phyloP scores from a whole-genome alignment of 2,329 filamentous ascomycete species.

The Mycosphaerella sp. region DNA sequence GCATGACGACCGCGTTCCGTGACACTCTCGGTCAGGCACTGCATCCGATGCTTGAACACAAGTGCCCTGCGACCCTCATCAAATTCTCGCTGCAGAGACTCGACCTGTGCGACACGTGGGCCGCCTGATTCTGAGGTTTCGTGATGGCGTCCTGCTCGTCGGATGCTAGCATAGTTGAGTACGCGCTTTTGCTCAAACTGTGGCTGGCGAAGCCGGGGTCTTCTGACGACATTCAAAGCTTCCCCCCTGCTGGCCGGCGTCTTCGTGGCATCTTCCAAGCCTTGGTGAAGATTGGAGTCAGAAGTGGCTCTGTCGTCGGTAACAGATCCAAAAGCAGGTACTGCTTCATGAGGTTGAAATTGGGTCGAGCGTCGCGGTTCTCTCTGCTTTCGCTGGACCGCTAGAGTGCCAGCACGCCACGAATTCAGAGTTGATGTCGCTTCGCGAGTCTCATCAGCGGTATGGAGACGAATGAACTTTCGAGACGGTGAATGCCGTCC shows the following conservation, averaged over 20 bases:
- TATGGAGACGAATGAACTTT: slow-evolving; percentile 50
- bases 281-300: neutral
- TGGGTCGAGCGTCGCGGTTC: neutral
- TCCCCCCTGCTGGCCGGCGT: neutral
- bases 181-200: neutral
- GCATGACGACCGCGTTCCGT: slow-evolving; percentile 12
- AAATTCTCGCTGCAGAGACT: slow-evolving; percentile 38
- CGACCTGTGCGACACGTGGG: slow-evolving; percentile 38
- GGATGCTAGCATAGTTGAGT: neutral
- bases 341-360: neutral
- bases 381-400: slow-evolving; percentile 1
- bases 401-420: slow-evolving; percentile 45
- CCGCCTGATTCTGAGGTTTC: neutral
- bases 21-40: slow-evolving; percentile 25
- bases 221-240: neutral
- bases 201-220: neutral
- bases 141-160: neutral
- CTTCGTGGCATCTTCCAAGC: neutral
- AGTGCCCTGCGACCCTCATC: slow-evolving; percentile 32
- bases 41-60: slow-evolving; percentile 34
- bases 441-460: slow-evolving; percentile 49
- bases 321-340: neutral
- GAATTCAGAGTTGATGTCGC: slow-evolving; percentile 44
- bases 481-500: slow-evolving; percentile 47
- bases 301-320: neutral